A percentile compares a stretch with the other conserved stretches of the same genome.
These are phyloP conservation scores for Oryza glumipatula DNA, from an alignment of 176 grass and related monocot species.

Conservation along the genomic window DNA sequence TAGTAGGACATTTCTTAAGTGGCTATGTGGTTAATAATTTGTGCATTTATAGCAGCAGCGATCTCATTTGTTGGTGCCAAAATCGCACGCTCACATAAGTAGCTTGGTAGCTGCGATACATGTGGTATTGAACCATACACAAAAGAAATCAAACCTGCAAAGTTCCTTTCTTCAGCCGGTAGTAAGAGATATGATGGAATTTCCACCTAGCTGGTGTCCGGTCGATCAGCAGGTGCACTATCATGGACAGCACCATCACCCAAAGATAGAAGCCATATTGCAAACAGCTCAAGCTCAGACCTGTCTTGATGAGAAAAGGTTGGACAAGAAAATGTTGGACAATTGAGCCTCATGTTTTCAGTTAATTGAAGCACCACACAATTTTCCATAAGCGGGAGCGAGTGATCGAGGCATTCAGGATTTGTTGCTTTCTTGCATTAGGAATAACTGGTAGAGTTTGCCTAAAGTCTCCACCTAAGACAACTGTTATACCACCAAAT, in stretches of 20 bases:
- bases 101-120: not conserved
- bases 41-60: not conserved
- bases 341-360: not conserved
- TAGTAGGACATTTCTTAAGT: not conserved
- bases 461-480: not conserved
- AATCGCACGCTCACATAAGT: not conserved
- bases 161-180: not conserved
- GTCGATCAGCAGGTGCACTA: not conserved
- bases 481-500: not conserved
- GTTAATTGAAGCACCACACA: not conserved
- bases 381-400: not conserved
- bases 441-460: not conserved
- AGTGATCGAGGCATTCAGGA: not conserved
- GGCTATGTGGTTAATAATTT: not conserved
- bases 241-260: not conserved
- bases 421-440: not conserved
- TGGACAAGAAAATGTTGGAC: no score
- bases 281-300: not conserved
- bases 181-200: not conserved
- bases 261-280: not conserved
- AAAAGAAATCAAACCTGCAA: not conserved
- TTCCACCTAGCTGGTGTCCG: not conserved
- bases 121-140: not conserved
- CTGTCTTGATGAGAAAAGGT: not conserved
- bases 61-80: not conserved